A percentile compares a stretch with the other conserved stretches of the same genome.
Conservation (phyloP, 331 rosid species). For the Quercus phellos region DNA sequence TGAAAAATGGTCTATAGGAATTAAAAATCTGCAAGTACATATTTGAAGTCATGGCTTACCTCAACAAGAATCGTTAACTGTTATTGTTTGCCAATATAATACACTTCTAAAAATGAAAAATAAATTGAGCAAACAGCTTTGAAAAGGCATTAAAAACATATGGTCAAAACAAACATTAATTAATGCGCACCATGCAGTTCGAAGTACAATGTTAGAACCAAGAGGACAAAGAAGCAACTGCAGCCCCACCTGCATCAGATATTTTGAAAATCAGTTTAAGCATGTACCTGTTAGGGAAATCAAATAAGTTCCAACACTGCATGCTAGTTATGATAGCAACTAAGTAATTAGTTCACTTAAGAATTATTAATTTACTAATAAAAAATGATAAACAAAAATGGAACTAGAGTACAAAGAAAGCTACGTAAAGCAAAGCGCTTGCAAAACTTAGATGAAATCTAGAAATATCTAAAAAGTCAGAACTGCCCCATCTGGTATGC, state of each 20-base stretch:
- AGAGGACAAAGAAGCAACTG: conserved; percentile 81
- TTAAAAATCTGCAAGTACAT: background rate
- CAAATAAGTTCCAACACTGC: background rate
- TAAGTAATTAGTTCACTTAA: background rate
- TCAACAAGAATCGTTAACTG: background rate
- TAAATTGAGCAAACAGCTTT: background rate
- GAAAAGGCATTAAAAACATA: background rate
- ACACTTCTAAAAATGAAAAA: background rate
- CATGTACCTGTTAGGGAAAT: background rate
- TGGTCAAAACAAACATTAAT: background rate
- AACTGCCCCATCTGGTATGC: background rate
- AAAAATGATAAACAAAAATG: background rate
- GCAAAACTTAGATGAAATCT: background rate
- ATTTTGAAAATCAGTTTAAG: conserved; percentile 16
- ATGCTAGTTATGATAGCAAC: background rate
- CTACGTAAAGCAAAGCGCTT: background rate
- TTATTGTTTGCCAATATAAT: background rate
- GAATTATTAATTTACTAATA: background rate
- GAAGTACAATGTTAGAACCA: conserved; percentile 67
- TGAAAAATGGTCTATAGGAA: background rate
- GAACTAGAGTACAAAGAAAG: background rate
- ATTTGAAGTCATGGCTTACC: background rate
- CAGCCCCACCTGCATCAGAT: conserved; percentile 67
- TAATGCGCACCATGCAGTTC: conserved; percentile 75
- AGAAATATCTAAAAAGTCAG: background rate